Evolutionary conservation across 768 basidiomycete genomes (phyloP).

Genomic region (Trametes cingulata): DNA sequence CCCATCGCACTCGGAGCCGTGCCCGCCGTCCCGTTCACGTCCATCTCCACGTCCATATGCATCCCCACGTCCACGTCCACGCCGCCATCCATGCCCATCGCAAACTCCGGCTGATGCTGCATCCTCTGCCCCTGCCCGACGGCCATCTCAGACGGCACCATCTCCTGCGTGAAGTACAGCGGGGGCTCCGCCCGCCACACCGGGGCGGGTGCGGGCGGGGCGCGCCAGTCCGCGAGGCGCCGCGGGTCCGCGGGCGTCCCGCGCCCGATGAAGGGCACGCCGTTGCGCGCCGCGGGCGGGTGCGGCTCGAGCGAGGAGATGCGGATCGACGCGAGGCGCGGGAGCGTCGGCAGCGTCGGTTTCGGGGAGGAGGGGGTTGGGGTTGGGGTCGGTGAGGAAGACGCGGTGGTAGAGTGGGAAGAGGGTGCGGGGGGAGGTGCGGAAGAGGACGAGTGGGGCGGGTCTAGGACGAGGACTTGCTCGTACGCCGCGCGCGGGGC

Average conservation of each 20-base stretch:
- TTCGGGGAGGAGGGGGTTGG: neutral
- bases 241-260: slow-evolving; percentile 23
- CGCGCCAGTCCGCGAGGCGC: slow-evolving; percentile 21
- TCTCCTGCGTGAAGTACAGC: slow-evolving; percentile 4
- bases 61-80: neutral
- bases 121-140: neutral
- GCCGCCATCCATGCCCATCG: neutral
- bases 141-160: neutral
- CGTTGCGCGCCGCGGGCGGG: slow-evolving; percentile 7
- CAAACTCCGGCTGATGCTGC: neutral
- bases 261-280: slow-evolving; percentile 20
- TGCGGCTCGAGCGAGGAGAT: slow-evolving; percentile 8
- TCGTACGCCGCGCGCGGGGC: slow-evolving; percentile 1
- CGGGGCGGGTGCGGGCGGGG: neutral
- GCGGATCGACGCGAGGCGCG: slow-evolving; percentile 15
- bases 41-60: neutral
- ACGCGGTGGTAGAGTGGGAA: no score
- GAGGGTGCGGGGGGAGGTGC: no score
- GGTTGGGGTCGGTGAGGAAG: neutral
- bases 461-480: slow-evolving; percentile 5
- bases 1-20: no score
- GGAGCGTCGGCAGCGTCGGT: slow-evolving; percentile 1
- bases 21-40: neutral
- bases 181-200: neutral
- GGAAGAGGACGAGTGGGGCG: neutral